Percentiles rank a stretch among this genome's conserved stretches.
phyloP scores from a whole-genome alignment of 306 rosid genomes.

The Rubus parviflorus region DNA sequence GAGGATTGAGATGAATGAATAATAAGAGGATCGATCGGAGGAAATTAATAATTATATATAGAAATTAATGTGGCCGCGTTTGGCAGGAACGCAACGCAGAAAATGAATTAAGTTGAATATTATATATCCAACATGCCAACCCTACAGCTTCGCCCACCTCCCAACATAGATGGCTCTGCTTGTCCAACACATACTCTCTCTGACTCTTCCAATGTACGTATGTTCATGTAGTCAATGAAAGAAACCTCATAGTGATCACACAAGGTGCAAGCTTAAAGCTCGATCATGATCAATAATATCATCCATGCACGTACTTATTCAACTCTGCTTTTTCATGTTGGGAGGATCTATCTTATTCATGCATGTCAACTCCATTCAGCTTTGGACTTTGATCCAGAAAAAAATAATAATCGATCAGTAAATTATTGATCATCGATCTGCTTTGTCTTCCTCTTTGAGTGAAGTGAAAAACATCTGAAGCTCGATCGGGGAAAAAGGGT shows the following conservation, averaged over 20 bases:
- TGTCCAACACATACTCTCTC: constrained; percentile 15
- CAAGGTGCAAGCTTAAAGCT: background rate
- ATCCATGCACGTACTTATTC: constrained; percentile 7
- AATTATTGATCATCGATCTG: background rate
- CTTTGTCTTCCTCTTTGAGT: background rate
- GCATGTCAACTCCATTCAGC: constrained; percentile 3
- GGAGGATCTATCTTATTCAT: background rate
- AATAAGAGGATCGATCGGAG: background rate
- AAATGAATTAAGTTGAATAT: background rate
- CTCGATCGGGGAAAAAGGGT: background rate
- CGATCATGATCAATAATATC: background rate
- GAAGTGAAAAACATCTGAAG: constrained; percentile 4
- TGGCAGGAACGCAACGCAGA: constrained; percentile 1
- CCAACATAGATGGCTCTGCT: constrained; percentile 35
- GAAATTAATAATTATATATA: too few relatives aligned
- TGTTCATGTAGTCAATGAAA: constrained; percentile 3
- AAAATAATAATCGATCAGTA: background rate
- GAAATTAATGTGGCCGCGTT: background rate
- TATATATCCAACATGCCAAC: constrained; percentile 8
- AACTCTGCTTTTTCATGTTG: background rate
- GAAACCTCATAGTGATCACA: background rate
- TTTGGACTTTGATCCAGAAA: background rate
- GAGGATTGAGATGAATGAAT: background rate
- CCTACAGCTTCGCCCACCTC: constrained; percentile 29
- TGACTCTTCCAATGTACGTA: background rate